Evolutionary conservation across 2,329 filamentous ascomycete genomes (phyloP).

Genomic region (Macrophomina pseudophaseolina): DNA sequence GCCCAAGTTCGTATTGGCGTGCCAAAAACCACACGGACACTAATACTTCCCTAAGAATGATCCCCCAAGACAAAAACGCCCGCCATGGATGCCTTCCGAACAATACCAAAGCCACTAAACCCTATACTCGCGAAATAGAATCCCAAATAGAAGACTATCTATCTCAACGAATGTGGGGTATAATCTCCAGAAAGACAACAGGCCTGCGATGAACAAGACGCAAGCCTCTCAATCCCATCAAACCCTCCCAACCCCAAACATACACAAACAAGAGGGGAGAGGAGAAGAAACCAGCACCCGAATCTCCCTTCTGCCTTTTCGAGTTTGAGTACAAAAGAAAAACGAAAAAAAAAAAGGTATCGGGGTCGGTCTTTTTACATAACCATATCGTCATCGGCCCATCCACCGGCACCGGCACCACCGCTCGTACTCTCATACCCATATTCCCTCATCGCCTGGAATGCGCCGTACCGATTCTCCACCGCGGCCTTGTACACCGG

Average conservation of each 20-base stretch:
- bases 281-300: neutral
- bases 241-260: too few species aligned
- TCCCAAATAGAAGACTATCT: neutral
- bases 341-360: neutral
- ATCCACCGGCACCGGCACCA: conserved; percentile 27
- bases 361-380: conserved; percentile 35
- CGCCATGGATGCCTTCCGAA: neutral
- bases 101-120: neutral
- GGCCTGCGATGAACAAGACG: neutral
- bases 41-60: neutral
- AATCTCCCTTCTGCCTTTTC: too few species aligned
- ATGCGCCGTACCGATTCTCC: conserved; percentile 72
- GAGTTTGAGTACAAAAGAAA: neutral
- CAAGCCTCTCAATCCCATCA: neutral
- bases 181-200: neutral
- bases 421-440: conserved; percentile 44
- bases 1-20: too few species aligned
- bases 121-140: neutral
- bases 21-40: too few species aligned
- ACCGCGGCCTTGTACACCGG: conserved; percentile 70
- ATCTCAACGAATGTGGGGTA: conserved; percentile 17
- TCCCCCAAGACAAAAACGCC: neutral
- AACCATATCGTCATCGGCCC: conserved; percentile 46
- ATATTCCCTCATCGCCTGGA: conserved; percentile 58
- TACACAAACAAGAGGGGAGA: neutral